Evolutionary conservation across 164 flowering plant genomes (phyloP), one percentile per base, ranked within the genome.

Genomic region (Vitis cinerea): DNA sequence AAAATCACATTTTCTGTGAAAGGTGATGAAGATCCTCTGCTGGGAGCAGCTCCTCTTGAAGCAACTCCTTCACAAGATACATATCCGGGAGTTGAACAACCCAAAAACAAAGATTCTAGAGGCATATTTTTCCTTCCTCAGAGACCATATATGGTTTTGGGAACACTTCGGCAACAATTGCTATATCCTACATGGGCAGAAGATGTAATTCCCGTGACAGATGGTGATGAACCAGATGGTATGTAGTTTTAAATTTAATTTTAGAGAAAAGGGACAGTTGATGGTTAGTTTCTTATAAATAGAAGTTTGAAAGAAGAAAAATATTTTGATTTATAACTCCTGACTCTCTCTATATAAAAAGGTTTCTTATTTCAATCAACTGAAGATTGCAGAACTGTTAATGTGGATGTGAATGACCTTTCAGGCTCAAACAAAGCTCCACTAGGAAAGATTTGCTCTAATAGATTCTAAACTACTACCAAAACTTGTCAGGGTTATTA

Each of bases 81-180:
- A 47, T 19, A 55, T 63, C 67, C 14, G 59, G 73, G 68, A 51
- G 50, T 49, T 68, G 72, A 68, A 52, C 71, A 50, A 47, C 71
- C 66, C 2, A 68, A 50, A n/a, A 15, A 60, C 58, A 80, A 67
- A 72, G 86, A 78, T 66, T 67, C 71, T 30, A 74, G 75, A 70
- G 82, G 76, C 44, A 78, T 86, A 66, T 88, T 96, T 78, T 96
- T 96, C 78, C 97, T 96, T 70, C 99, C 99, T 70, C 98, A 93
- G 75, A 89, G 85, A 73, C 99, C 99, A 63, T 95, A 95, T 76
- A 90, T 95, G 99, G 94, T 86, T 74, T 75, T 95, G 77, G 99
- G 98, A 69, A 93, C 97, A 61, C 95, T 95, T 71, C 93, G 98
- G 19, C 91, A 91, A 70, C 99, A 95, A 69, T 76, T 95, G 83